phyloP scores from a whole-genome alignment of 1,284 basidiomycete genomes.

The Heterobasidion occidentale region DNA sequence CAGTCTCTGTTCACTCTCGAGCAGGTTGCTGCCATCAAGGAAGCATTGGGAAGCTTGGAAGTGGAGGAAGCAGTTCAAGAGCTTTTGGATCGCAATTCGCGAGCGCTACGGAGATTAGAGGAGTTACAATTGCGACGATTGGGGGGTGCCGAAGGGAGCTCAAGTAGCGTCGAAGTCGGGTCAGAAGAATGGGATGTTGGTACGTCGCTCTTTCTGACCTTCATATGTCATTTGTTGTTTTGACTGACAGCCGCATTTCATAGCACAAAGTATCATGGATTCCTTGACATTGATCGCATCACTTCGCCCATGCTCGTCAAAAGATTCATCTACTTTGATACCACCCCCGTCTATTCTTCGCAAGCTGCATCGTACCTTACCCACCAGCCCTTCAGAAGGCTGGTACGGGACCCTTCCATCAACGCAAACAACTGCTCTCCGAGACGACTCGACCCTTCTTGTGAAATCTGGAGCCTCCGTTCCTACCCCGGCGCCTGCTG shows the following conservation, averaged over 20 bases:
- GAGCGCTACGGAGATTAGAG: slow-evolving; percentile 52
- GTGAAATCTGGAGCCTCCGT: slow-evolving; percentile 43
- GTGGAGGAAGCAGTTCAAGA: slow-evolving; percentile 61
- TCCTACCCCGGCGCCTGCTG: slow-evolving; percentile 19
- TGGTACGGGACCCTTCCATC: slow-evolving; percentile 72
- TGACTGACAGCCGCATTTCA: slow-evolving; percentile 9
- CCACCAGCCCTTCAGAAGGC: slow-evolving; percentile 46
- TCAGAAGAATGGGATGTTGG: slow-evolving; percentile 77
- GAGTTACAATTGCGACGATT: slow-evolving; percentile 55
- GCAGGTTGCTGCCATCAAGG: slow-evolving; percentile 45
- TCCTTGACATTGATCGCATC: slow-evolving; percentile 63
- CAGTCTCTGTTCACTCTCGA: slow-evolving; percentile 48
- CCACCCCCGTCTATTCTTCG: slow-evolving; percentile 56
- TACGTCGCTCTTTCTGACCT: slow-evolving; percentile 24
- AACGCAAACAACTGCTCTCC: slow-evolving; percentile 46
- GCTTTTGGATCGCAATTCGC: slow-evolving; percentile 54
- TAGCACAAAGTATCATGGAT: slow-evolving; percentile 66
- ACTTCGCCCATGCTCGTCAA: slow-evolving; percentile 55
- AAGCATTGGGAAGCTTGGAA: slow-evolving; percentile 47
- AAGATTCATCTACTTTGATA: slow-evolving; percentile 35
- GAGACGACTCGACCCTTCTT: slow-evolving; percentile 61
- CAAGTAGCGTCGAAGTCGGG: slow-evolving; percentile 42
- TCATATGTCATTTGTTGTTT: background rate
- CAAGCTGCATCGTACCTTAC: slow-evolving; percentile 62
- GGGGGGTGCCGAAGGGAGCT: slow-evolving; percentile 33